phyloP scores from a whole-genome alignment of 805 yeast genomes.

The Alloascoidea africana region DNA sequence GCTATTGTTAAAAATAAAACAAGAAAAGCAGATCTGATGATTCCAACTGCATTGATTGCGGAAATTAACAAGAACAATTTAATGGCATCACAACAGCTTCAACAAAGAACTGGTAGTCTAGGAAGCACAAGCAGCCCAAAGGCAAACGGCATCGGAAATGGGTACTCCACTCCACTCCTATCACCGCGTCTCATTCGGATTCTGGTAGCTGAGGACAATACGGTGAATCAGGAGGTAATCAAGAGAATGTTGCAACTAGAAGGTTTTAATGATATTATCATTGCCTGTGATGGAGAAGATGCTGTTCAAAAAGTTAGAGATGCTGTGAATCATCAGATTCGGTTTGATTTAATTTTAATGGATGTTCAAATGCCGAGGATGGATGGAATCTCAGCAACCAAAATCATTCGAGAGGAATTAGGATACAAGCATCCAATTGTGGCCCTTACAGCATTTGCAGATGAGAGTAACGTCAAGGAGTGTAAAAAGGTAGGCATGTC shows the following conservation, averaged over 20 bases:
- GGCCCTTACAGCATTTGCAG: constrained; percentile 93
- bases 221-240: constrained; percentile 89
- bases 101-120: too few relatives aligned
- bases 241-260: constrained; percentile 77
- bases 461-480: constrained; percentile 73
- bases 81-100: too few relatives aligned
- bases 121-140: not conserved
- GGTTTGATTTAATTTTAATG: constrained; percentile 75
- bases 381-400: constrained; percentile 82
- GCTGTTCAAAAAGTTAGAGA: constrained; percentile 57
- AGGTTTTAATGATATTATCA: constrained; percentile 52
- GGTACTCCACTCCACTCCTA: constrained; percentile 10
- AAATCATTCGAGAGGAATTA: constrained; percentile 47
- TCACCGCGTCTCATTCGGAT: constrained; percentile 23
- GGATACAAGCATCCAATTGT: constrained; percentile 63
- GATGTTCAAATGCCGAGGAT: constrained; percentile 95
- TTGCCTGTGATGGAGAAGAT: constrained; percentile 87
- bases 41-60: not conserved
- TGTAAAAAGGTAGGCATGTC: constrained; percentile 88
- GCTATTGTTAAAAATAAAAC: not conserved
- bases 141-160: constrained; percentile 1
- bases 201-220: constrained; percentile 87
- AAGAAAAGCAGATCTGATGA: not conserved
- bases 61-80: not conserved
- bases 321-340: constrained; percentile 19